phyloP scores from a whole-genome alignment of 805 yeast species.

The Saccharomyces cerevisiae region DNA sequence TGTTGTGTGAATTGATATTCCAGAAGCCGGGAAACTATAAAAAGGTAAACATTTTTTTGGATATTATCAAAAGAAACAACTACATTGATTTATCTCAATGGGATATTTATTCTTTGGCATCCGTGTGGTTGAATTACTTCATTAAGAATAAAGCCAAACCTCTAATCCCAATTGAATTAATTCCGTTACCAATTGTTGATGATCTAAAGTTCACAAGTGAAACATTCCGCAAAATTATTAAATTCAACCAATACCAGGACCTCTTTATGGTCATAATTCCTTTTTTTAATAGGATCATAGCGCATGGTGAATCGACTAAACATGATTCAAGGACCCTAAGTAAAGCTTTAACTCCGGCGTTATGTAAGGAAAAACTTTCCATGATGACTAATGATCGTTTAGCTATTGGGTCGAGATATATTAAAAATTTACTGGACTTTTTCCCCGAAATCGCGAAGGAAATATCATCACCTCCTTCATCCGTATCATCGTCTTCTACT shows the following conservation, averaged over 20 bases:
- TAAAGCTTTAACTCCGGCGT: constrained; percentile 43
- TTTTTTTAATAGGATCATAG: constrained; percentile 38
- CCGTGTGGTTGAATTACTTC: constrained; percentile 35
- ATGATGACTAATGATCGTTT: constrained; percentile 38
- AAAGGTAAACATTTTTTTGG: constrained; percentile 37
- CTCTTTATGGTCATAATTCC: constrained; percentile 37
- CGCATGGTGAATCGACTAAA: constrained; percentile 33
- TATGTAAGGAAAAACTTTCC: constrained; percentile 44
- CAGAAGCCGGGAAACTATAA: constrained; percentile 50
- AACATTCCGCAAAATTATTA: constrained; percentile 32
- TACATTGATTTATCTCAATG: constrained; percentile 55
- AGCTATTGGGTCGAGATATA: constrained; percentile 45
- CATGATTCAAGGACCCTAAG: constrained; percentile 34
- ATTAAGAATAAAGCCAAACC: constrained; percentile 47
- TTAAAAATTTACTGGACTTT: constrained; percentile 43
- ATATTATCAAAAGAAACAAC: constrained; percentile 47
- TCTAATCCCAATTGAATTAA: constrained; percentile 42
- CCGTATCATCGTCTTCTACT: not conserved
- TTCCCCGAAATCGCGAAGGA: constrained; percentile 35
- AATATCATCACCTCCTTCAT: not conserved
- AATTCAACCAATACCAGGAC: constrained; percentile 28
- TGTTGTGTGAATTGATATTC: constrained; percentile 39
- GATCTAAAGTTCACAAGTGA: constrained; percentile 36
- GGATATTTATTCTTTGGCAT: constrained; percentile 43
- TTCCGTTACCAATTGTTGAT: constrained; percentile 48